A percentile compares a stretch with the other conserved stretches of the same genome.
These are phyloP conservation scores for Raddia guianensis DNA, from an alignment of 176 grass and related monocot genomes.

Conservation along the genomic window DNA sequence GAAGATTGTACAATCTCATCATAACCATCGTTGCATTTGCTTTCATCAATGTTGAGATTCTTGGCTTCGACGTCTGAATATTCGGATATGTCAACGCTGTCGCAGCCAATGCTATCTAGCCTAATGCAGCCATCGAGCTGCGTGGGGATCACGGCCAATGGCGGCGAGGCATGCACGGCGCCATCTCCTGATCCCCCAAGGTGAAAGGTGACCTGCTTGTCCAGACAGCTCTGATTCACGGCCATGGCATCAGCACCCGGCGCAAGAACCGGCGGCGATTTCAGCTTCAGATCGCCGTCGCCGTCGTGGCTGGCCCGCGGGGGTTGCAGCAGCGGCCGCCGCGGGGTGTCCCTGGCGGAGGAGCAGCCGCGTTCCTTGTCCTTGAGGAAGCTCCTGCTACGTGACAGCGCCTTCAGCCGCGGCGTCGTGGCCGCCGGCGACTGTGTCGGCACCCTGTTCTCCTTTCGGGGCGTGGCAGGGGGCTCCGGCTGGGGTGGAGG, in stretches of 20 bases:
- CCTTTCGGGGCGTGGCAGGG: constrained; percentile 39
- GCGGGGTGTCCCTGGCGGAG: constrained; percentile 20
- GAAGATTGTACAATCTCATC: background rate
- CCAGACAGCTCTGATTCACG: background rate
- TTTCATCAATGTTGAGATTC: background rate
- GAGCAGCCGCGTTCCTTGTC: constrained; percentile 31
- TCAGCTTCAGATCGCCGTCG: background rate
- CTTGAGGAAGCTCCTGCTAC: constrained; percentile 45
- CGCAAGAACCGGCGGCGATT: too few species aligned
- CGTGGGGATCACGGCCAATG: background rate
- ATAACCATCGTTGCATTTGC: background rate
- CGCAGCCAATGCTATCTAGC: background rate
- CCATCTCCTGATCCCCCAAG: background rate
- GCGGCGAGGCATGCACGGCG: background rate
- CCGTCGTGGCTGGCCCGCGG: constrained; percentile 14
- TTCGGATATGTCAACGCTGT: background rate
- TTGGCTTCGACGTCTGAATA: background rate
- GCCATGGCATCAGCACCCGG: background rate
- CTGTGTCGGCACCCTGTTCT: constrained; percentile 39
- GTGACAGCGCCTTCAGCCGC: constrained; percentile 34
- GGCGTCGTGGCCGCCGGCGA: constrained; percentile 30
- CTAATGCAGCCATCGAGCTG: background rate
- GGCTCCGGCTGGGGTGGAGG: background rate
- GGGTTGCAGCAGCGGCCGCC: constrained; percentile 6
- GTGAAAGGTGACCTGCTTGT: background rate